A percentile compares a stretch with the other conserved stretches of the same genome.
These are phyloP conservation scores for Camelina hispida DNA, from an alignment of 345 rosid genomes.

Conservation along the genomic window DNA sequence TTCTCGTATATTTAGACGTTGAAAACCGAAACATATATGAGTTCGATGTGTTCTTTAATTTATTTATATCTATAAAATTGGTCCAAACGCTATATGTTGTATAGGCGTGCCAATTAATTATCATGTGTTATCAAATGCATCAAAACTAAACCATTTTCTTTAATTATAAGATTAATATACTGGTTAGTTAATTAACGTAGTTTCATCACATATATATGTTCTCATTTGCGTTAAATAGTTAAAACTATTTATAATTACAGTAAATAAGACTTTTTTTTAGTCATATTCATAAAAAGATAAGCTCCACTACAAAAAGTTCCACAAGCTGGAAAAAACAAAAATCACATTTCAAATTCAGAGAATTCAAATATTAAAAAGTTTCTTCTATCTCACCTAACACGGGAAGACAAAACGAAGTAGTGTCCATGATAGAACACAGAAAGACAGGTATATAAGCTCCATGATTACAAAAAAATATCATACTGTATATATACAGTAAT, in stretches of 20 bases:
- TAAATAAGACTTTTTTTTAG: not conserved
- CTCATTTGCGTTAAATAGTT: not conserved
- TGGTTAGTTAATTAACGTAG: not conserved
- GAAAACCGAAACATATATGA: conserved; percentile 34
- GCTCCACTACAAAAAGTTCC: not conserved
- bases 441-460: conserved; percentile 3
- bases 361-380: conserved; percentile 12
- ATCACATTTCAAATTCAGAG: conserved; percentile 14
- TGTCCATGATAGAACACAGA: conserved; percentile 34
- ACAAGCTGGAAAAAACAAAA: conserved; percentile 12
- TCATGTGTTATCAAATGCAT: not conserved
- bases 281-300: not conserved
- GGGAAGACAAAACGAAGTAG: conserved; percentile 39
- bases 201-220: not conserved
- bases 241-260: not conserved
- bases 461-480: conserved; percentile 10
- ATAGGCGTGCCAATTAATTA: conserved; percentile 31
- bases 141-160: not conserved
- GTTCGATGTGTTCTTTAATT: conserved; percentile 18
- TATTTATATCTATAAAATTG: conserved; percentile 19
- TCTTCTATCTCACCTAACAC: conserved; percentile 40
- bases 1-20: conserved; percentile 37
- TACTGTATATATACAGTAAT: not conserved
- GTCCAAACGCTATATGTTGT: conserved; percentile 30
- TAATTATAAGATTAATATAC: not conserved